These are phyloP conservation scores for Ramularia collo-cygni DNA, from an alignment of 2,329 filamentous ascomycete species.

Conservation along the genomic window DNA sequence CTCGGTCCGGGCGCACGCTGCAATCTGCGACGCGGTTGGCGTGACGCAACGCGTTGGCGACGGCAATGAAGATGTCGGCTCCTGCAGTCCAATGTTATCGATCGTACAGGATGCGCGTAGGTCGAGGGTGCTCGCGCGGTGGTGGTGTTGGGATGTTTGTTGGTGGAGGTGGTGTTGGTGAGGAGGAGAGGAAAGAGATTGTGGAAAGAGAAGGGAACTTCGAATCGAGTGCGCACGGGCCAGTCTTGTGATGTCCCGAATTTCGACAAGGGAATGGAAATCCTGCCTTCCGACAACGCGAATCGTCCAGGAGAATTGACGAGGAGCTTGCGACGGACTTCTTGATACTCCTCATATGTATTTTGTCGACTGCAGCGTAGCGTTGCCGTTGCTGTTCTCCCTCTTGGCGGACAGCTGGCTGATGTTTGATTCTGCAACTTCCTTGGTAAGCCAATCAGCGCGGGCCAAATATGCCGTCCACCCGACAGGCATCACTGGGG, in stretches of 20 bases:
- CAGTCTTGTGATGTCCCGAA: not conserved
- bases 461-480: slow-evolving; percentile 8
- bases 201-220: too few species aligned
- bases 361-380: slow-evolving; percentile 10
- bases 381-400: slow-evolving; percentile 7
- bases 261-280: slow-evolving; percentile 5
- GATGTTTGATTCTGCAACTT: slow-evolving; percentile 7
- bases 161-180: slow-evolving; percentile 8
- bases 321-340: slow-evolving; percentile 20
- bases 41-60: slow-evolving; percentile 14
- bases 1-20: slow-evolving; percentile 11
- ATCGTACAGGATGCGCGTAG: slow-evolving; percentile 13
- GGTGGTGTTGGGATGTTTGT: slow-evolving; percentile 20
- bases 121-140: slow-evolving; percentile 13
- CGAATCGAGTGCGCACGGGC: not conserved
- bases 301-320: slow-evolving; percentile 4
- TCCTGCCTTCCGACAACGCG: slow-evolving; percentile 1
- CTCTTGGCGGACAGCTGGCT: not conserved
- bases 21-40: slow-evolving; percentile 21
- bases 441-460: slow-evolving; percentile 12
- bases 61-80: slow-evolving; percentile 6
- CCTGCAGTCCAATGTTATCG: slow-evolving; percentile 9
- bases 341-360: slow-evolving; percentile 24
- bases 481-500: slow-evolving; percentile 5
- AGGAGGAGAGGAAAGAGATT: slow-evolving; percentile 11